Evolutionary conservation across 2,329 filamentous ascomycete species (phyloP).

Genomic region (Curvularia eragrostidis): DNA sequence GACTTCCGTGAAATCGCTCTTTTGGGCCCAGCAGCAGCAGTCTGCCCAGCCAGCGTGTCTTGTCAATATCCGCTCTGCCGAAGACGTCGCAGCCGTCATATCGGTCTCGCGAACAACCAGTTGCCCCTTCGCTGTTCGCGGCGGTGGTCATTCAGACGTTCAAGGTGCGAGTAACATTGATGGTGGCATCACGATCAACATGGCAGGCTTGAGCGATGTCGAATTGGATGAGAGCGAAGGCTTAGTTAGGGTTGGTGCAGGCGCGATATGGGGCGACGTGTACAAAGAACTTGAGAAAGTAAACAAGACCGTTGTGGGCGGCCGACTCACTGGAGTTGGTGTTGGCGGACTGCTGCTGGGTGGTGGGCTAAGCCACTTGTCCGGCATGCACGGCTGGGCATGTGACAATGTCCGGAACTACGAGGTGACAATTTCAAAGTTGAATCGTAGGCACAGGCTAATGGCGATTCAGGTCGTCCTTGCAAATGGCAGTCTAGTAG

Average conservation of each 20-base stretch:
- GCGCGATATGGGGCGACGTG: constrained; percentile 39
- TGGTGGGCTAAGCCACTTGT: constrained; percentile 47
- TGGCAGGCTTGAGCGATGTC: constrained; percentile 16
- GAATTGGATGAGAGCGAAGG: constrained; percentile 7
- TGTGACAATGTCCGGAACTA: constrained; percentile 44
- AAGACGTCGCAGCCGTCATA: constrained; percentile 1
- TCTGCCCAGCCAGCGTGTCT: neutral
- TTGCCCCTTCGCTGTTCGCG: constrained; percentile 30
- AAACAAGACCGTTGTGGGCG: constrained; percentile 17
- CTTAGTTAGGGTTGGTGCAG: constrained; percentile 22
- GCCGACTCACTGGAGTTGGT: constrained; percentile 26
- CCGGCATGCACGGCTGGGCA: constrained; percentile 34
- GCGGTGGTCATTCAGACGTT: constrained; percentile 30
- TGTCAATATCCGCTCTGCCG: neutral
- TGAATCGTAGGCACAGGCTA: neutral
- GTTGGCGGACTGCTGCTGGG: constrained; percentile 33
- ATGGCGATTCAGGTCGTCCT: constrained; percentile 17
- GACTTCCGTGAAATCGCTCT: neutral
- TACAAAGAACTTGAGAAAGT: constrained; percentile 28
- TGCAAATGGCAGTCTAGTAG: constrained; percentile 14
- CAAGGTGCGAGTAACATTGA: constrained; percentile 27
- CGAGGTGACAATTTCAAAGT: constrained; percentile 24
- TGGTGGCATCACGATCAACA: constrained; percentile 27
- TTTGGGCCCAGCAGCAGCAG: constrained; percentile 6
- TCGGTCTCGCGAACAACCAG: neutral